Evolutionary conservation across 2,329 filamentous ascomycete species (phyloP), one percentile per base, ranked within the genome.

Genomic region (Colletotrichum lini): DNA sequence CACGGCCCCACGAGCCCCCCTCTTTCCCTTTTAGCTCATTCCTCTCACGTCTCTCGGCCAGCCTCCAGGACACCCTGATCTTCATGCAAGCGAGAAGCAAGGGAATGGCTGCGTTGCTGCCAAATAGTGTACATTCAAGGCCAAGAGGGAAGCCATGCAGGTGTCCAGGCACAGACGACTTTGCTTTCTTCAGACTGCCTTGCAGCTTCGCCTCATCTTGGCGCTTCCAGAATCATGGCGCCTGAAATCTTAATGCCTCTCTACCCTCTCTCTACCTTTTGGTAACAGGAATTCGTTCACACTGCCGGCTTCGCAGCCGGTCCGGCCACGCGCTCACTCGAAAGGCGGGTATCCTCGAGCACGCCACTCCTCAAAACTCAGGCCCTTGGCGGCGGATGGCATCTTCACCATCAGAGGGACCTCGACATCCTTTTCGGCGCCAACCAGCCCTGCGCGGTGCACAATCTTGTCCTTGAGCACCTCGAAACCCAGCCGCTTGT

Each of bases 401-500:
- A 84, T 82, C 72, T 77, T 79, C 26, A 84, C 80, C 82, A 84
- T 84, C n/a, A 84, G 76, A 2, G 82, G 82, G 40, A 83, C 79
- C 57, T 79, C 77, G 12, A 84, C 77, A 52, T 83, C 82, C 49
- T 75, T 68, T 10, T 80, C 78, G 5, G 79, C 79, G 5, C 79
- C 79, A 60, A 84, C 73, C 4, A 80, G 70, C 15, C 78, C 78
- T 26, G 77, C 77, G 59, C 79, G 80, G 75, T 84, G 83, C 10
- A 84, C 78, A 23, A 84, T 75, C 23, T 78, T 81, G 57, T 83
- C 79, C 3, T 80, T 77, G 7, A 86, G 74, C 65, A 77, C 76
- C 58, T 78, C 76, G 72, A 85, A 87, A 4, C 85, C 85, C 72
- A 84, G 78, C 65, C 82, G 85, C 67, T 81, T 77, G 75, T 87